Base-by-base conservation (phyloP, 208 protist genomes). In the Wallacemonas collosoma region DNA sequence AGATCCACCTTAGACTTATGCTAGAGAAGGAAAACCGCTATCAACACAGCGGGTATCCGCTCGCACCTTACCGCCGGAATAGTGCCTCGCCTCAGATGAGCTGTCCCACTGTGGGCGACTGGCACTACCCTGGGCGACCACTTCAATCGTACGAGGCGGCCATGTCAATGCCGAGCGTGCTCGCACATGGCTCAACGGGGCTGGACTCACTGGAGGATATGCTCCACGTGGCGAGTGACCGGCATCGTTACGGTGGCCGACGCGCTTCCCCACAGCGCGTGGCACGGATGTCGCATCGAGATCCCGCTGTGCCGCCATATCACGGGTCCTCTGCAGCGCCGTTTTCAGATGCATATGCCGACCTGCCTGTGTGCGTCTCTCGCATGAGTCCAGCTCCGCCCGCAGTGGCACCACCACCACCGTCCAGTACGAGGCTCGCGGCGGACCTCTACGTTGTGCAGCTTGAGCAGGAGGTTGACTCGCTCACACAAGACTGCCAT, bases 381-480 rank as follows among this genome's bases (percentile, higher is more conserved):
- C 53, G 53, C 53, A 15, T 35, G 17, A 44, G n/a, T 5, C n/a
- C 57, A 8, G 57, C 44, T 5, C 5, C 57, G 36, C 36, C 9
- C 38, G 26, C 26, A 26, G 26, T 26, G 26, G 26, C 57, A 0
- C 36, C 57, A 12, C 57, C 57, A 5, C 38, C 57, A 4, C 36
- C 57, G 36, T 4, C 6, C 36, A 44, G 36, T n/a, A 4, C 36
- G 39, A 6, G 53, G 15, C 43, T 47, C 4, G 73, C 76, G 58
- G 69, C 77, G 3, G 77, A 82, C 56, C 72, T 71, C 3, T 82
- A 82, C 39, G 77, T 82, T 14, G 69, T 67, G 17, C 63, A 71
- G 12, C 68, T 82, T 0, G 77, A 82, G 65, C 73, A 82, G 41
- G 77, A 82, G 51, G 73, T 83, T 55, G 74, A 77, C 56, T 41